phyloP scores from a whole-genome alignment of 306 rosid species.

The Begonia masoniana region DNA sequence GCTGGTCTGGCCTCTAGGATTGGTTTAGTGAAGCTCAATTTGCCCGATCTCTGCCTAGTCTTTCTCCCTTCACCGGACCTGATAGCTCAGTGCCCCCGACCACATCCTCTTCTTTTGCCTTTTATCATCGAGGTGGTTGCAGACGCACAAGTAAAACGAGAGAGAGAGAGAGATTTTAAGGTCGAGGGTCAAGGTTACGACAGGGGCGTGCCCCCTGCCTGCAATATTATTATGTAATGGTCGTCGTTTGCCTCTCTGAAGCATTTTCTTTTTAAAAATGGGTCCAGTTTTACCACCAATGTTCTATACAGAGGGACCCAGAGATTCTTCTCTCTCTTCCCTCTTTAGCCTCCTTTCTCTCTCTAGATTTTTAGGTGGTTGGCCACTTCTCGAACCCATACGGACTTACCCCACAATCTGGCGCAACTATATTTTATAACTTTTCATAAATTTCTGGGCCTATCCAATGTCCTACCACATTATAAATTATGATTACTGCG shows the following conservation, averaged over 20 bases:
- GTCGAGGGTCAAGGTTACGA: constrained; percentile 42
- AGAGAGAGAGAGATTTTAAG: constrained; percentile 24
- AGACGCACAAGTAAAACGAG: constrained; percentile 15
- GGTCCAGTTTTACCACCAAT: constrained; percentile 2
- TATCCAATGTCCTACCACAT: constrained; percentile 20
- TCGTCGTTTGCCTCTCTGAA: constrained; percentile 17
- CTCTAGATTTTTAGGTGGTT: not conserved
- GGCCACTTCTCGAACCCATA: constrained; percentile 10
- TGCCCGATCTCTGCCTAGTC: constrained; percentile 2
- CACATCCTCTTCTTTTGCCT: constrained; percentile 22
- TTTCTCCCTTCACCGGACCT: constrained; percentile 7
- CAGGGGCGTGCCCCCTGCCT: constrained; percentile 34
- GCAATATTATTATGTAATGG: constrained; percentile 9
- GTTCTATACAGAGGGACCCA: constrained; percentile 10
- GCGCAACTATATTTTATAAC: constrained; percentile 28
- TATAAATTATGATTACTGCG: constrained; percentile 38
- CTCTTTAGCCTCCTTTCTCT: not conserved
- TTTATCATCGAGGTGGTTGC: constrained; percentile 32
- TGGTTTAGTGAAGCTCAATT: too few species aligned
- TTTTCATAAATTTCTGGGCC: constrained; percentile 45
- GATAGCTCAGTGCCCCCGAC: constrained; percentile 60
- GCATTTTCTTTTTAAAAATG: not conserved
- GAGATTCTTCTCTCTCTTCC: not conserved
- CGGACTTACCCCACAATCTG: constrained; percentile 17
- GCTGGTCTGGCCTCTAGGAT: too few species aligned